Conservation (phyloP, 768 basidiomycete species). For the Phylloporus rhodoxanthus region DNA sequence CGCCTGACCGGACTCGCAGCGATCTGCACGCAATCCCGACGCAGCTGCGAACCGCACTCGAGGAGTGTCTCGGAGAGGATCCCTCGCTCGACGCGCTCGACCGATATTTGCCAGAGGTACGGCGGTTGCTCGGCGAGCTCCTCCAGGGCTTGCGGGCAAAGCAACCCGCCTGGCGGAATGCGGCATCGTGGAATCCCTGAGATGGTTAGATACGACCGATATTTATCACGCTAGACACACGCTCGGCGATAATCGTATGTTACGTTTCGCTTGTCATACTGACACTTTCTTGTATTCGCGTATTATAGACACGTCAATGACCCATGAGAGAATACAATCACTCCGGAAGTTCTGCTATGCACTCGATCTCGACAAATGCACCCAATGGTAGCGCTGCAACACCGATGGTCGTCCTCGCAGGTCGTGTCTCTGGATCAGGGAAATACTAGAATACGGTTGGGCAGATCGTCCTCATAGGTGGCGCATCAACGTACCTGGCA, state of each 20-base stretch:
- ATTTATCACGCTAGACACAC: not conserved
- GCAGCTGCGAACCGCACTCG: conserved; percentile 35
- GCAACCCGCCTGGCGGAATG: conserved; percentile 8
- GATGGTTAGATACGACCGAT: not conserved
- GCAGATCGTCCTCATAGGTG: not conserved
- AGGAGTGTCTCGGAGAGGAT: conserved; percentile 40
- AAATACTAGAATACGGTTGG: conserved; percentile 39
- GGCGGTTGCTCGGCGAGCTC: conserved; percentile 28
- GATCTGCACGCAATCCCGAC: conserved; percentile 37
- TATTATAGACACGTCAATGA: not conserved
- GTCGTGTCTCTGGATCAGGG: conserved; percentile 34
- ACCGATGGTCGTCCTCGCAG: conserved; percentile 55
- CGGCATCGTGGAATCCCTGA: not conserved
- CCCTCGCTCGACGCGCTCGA: conserved; percentile 11
- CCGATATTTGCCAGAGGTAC: not conserved
- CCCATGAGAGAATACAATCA: not conserved
- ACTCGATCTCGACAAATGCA: conserved; percentile 58
- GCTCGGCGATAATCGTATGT: not conserved
- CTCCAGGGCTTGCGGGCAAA: conserved; percentile 28
- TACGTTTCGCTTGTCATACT: not conserved
- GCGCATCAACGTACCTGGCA: conserved; percentile 19
- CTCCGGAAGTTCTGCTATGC: conserved; percentile 39
- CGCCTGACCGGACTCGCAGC: conserved; percentile 17
- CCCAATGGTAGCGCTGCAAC: conserved; percentile 48
- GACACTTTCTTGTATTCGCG: not conserved